Evolutionary conservation across 1,284 basidiomycete genomes (phyloP), one percentile per base, ranked within the genome.

Genomic region (Phellopilus nigrolimitatus): DNA sequence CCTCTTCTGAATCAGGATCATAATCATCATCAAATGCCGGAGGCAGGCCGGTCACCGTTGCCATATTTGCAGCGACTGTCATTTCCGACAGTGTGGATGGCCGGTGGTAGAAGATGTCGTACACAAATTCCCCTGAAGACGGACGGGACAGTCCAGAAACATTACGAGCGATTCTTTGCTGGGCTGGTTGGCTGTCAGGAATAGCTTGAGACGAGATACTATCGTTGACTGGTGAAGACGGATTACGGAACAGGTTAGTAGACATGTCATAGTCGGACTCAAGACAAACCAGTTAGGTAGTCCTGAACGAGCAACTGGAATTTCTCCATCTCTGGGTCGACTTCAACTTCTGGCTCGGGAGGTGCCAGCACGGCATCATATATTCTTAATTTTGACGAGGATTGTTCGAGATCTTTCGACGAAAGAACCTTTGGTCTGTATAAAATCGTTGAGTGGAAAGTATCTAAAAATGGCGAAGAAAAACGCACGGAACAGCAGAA

Each of bases 71-170:
- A 2, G 70, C 60, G 2, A 72, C 72, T 49, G 76, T 78, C 71
- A 80, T 78, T 62, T 82, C 78, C n/a, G 71, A 72, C 39, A 76
- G 64, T 4, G 76, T 73, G 13, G 74, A 72, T 1, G 80, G 80
- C 15, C 78, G 72, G 56, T 82, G 82, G 57, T 85, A 88, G 62
- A 88, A 89, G 13, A 89, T 76, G 60, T 89, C 87, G 76, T 81
- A 89, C 22, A 89, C 86, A 59, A 86, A 89, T 57, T 88, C 86
- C 34, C 71, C 71, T 13, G 43, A 48, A n/a, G 10, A 42, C 27
- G 39, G 47, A 40, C 33, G n/a, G 4, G 43, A 30, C 2, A 46
- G 19, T 10, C 19, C 31, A 12, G 57, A 51, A 31, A 46, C 39
- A 17, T 38, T 47, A 17, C 47, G 53, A 6, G 40, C 22, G 9